Evolutionary conservation across 306 rosid genomes (phyloP).

Genomic region (Glycine soja): DNA sequence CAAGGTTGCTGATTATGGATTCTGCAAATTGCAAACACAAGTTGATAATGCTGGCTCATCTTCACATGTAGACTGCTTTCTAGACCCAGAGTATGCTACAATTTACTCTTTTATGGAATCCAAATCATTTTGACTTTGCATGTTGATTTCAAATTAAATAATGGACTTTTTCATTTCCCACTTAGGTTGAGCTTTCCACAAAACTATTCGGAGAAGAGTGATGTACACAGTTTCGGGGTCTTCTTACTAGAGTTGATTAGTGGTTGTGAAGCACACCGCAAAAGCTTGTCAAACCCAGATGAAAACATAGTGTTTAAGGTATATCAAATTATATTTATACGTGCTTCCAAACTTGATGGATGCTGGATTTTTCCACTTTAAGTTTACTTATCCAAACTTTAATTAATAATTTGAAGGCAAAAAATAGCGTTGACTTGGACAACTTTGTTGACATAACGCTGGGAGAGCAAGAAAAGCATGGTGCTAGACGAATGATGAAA

Average conservation of each 20-base stretch:
- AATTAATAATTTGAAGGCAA: slow-evolving; percentile 52
- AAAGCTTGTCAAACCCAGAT: slow-evolving; percentile 44
- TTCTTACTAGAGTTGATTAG: slow-evolving; percentile 76
- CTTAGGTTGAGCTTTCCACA: slow-evolving; percentile 62
- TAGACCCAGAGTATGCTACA: slow-evolving; percentile 73
- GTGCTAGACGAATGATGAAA: slow-evolving; percentile 53
- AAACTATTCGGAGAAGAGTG: slow-evolving; percentile 61
- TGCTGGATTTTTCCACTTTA: not conserved
- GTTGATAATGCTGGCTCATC: slow-evolving; percentile 59
- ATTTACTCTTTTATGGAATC: slow-evolving; percentile 1
- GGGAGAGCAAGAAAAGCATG: slow-evolving; percentile 44
- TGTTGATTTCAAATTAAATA: slow-evolving; percentile 5
- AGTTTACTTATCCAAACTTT: not conserved
- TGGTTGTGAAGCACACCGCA: slow-evolving; percentile 62
- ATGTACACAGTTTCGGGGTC: slow-evolving; percentile 77
- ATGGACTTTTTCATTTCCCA: not conserved
- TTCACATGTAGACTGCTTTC: slow-evolving; percentile 64
- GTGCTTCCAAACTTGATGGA: not conserved
- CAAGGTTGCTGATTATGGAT: slow-evolving; percentile 77
- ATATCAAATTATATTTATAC: not conserved
- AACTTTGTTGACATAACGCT: slow-evolving; percentile 57
- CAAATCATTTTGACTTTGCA: slow-evolving; percentile 7
- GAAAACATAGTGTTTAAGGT: slow-evolving; percentile 66
- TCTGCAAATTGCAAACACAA: slow-evolving; percentile 54
- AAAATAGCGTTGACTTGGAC: slow-evolving; percentile 43